These are phyloP conservation scores for Pichia cactophila DNA, from an alignment of 1,139 yeast species.

Conservation along the genomic window DNA sequence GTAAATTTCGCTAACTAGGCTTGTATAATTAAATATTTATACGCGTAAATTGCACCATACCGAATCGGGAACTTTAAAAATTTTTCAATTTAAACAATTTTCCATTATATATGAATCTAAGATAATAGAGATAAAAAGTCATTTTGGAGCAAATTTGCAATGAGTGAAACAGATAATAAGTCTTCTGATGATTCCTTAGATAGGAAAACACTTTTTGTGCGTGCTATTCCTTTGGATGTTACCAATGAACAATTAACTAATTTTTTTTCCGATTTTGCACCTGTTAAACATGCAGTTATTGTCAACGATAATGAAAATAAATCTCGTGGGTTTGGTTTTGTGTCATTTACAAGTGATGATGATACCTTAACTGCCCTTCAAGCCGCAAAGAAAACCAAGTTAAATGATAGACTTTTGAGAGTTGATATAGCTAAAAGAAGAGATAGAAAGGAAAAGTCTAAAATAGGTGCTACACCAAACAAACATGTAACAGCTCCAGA, in stretches of 20 bases:
- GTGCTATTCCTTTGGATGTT: conserved; percentile 74
- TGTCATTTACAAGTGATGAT: conserved; percentile 76
- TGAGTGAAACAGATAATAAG: conserved; percentile 4
- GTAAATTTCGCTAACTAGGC: neutral
- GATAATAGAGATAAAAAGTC: neutral
- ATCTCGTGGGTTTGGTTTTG: conserved; percentile 94
- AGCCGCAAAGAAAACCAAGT: conserved; percentile 53
- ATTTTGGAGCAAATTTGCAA: neutral
- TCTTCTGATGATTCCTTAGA: conserved; percentile 32
- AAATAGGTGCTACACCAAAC: neutral
- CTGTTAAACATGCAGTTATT: conserved; percentile 90
- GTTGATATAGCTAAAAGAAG: conserved; percentile 90
- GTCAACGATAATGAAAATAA: conserved; percentile 70
- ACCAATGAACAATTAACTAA: conserved; percentile 75
- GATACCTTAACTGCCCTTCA: conserved; percentile 75
- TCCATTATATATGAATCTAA: neutral
- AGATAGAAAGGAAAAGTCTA: conserved; percentile 41
- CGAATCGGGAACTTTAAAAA: neutral
- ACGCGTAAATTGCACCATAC: no score
- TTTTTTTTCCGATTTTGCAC: conserved; percentile 85
- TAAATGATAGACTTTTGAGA: conserved; percentile 59
- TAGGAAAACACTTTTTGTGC: conserved; percentile 69
- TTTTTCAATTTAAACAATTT: neutral
- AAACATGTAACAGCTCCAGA: conserved; percentile 14
- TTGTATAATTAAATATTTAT: no score